Evolutionary conservation across 768 basidiomycete species (phyloP), one percentile per base, ranked within the genome.

Genomic region (Rhodotorula kratochvilovae): DNA sequence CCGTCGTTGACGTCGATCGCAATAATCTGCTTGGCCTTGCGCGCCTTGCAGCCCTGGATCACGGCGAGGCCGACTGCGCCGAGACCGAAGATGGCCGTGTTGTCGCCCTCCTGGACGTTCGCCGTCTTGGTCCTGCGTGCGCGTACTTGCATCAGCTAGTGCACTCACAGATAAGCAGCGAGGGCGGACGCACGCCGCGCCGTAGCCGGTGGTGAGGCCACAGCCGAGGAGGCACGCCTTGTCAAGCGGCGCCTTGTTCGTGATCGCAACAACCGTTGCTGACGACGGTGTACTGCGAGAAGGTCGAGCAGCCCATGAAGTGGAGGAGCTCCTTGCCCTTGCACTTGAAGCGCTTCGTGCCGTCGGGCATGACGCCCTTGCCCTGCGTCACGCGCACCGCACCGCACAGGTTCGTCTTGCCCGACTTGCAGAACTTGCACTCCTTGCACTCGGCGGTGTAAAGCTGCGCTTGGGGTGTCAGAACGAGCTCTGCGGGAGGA

Each of bases 281-380:
- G 5, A 99, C 92, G 69, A 99, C 96, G 15, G 96, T 78, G 84
- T 98, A 99, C 80, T 98, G 94, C n/a, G 95, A 96, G 84, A 99
- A 99, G 5, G 96, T 95, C 43, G 95, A 98, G 36, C 90, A 92
- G 54, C 96, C 96, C 96, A 98, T 99, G 78, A 99, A 99, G 81
- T 98, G 95, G 79, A 88, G 84, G 76, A 99, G 85, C 57, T 88
- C 84, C 81, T 95, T 82, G 43, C 94, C 96, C 68, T 90, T 90
- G 50, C 51, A 86, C 61, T 87, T 89, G 87, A 99, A 99, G 60
- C 96, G 91, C 61, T 84, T 85, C 17, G 88, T 88, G 65, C 85
- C 87, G 78, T 98, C 92, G 45, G 95, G 91, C 94, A 99, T 96
- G 33, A 95, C 79, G 64, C 96, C 96, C 79, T 90, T 85, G 25